A percentile compares a stretch with the other conserved stretches of the same genome.
phyloP scores from a whole-genome alignment of 2,329 filamentous ascomycete genomes.

The Phyllosticta citrichinensis region DNA sequence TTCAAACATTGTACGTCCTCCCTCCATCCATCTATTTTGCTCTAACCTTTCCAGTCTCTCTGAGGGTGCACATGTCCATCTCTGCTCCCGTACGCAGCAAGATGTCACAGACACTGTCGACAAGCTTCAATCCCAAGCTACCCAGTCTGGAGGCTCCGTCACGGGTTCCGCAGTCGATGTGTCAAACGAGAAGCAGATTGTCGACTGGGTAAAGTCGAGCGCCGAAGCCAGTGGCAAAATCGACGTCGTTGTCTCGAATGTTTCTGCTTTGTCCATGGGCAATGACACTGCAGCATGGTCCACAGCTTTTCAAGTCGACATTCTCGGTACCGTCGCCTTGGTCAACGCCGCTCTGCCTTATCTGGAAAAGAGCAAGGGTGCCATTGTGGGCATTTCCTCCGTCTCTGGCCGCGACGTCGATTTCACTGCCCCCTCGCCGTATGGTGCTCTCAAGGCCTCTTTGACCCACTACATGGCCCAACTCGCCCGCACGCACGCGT shows the following conservation, averaged over 20 bases:
- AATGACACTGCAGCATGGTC: conserved; percentile 19
- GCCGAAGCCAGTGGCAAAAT: conserved; percentile 16
- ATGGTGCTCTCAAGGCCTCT: conserved; percentile 28
- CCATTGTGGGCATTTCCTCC: conserved; percentile 26
- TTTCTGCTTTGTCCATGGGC: conserved; percentile 21
- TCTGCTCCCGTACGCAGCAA: conserved; percentile 18
- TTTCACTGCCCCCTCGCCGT: conserved; percentile 27
- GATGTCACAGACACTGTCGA: conserved; percentile 15
- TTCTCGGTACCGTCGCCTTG: conserved; percentile 24
- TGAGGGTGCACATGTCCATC: conserved; percentile 23
- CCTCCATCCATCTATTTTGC: neutral
- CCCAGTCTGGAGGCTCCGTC: conserved; percentile 7
- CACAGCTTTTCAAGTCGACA: conserved; percentile 23
- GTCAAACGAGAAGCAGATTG: conserved; percentile 13
- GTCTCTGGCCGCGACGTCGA: conserved; percentile 29
- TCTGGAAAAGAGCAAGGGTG: conserved; percentile 25
- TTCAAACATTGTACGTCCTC: conserved; percentile 14
- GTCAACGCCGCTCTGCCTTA: conserved; percentile 23
- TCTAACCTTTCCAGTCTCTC: conserved; percentile 9
- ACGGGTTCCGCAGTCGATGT: conserved; percentile 19
- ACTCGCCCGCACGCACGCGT: conserved; percentile 25
- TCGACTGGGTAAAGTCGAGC: conserved; percentile 15
- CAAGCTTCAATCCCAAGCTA: conserved; percentile 14
- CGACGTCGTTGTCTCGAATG: conserved; percentile 22
- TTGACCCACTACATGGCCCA: conserved; percentile 28